phyloP scores from a whole-genome alignment of 148 eudicot genomes.

The Arbutus unedo region DNA sequence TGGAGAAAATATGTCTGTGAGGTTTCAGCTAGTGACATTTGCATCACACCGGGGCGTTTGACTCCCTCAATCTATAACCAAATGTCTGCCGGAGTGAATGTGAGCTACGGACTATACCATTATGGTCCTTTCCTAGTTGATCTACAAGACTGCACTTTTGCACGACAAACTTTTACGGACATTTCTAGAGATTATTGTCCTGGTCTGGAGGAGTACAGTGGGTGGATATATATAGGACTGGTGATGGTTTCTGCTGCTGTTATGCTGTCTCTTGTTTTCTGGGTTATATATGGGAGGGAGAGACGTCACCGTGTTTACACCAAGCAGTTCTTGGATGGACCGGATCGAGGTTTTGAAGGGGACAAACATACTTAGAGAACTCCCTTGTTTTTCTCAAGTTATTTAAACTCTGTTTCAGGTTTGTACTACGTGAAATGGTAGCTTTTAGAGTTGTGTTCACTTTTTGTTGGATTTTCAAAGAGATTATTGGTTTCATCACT shows the following conservation, averaged over 20 bases:
- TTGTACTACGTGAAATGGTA: background rate
- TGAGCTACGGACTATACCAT: conserved; percentile 56
- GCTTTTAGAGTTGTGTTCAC: background rate
- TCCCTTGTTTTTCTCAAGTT: background rate
- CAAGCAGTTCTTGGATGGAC: conserved; percentile 23
- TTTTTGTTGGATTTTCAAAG: background rate
- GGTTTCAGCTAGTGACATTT: conserved; percentile 58
- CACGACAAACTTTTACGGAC: conserved; percentile 56
- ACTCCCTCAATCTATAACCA: conserved; percentile 58
- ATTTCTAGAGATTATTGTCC: conserved; percentile 57
- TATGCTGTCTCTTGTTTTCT: conserved; percentile 69
- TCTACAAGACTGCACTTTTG: conserved; percentile 78
- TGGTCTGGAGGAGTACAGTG: conserved; percentile 54
- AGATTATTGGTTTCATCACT: background rate
- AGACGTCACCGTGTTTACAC: conserved; percentile 65
- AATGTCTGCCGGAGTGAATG: conserved; percentile 59
- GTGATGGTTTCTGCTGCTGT: conserved; percentile 68
- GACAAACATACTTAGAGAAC: conserved; percentile 21
- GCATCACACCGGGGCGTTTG: conserved; percentile 68
- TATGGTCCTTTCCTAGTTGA: conserved; percentile 75
- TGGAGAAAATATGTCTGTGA: conserved; percentile 60
- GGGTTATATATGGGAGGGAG: conserved; percentile 85
- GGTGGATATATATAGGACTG: conserved; percentile 70
- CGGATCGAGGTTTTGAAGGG: conserved; percentile 9
- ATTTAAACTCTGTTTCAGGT: background rate